Evolutionary conservation across 768 basidiomycete species (phyloP).

Genomic region (Leccinellum albellum): DNA sequence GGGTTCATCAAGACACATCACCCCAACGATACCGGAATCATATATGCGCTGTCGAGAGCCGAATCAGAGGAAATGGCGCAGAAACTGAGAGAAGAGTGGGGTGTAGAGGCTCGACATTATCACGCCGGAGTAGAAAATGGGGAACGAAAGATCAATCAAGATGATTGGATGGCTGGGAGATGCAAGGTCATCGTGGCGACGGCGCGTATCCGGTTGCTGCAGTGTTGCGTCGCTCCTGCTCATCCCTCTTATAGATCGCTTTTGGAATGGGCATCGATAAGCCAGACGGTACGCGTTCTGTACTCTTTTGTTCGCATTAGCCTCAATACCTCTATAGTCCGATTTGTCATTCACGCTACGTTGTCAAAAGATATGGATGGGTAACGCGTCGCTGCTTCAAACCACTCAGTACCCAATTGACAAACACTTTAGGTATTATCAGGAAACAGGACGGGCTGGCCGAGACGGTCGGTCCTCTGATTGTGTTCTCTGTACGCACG

Average conservation of each 20-base stretch:
- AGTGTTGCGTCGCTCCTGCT: neutral
- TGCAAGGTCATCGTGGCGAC: slow-evolving; percentile 91
- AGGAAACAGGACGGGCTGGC: slow-evolving; percentile 98
- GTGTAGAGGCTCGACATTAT: slow-evolving; percentile 70
- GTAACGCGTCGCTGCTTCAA: slow-evolving; percentile 37
- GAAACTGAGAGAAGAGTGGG: slow-evolving; percentile 53
- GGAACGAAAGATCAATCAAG: slow-evolving; percentile 61
- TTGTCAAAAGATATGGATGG: slow-evolving; percentile 83
- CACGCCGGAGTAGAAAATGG: slow-evolving; percentile 72
- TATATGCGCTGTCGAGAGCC: slow-evolving; percentile 73
- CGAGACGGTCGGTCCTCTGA: slow-evolving; percentile 81
- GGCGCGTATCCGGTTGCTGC: slow-evolving; percentile 40
- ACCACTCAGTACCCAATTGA: neutral
- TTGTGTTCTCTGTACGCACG: slow-evolving; percentile 78
- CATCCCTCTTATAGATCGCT: slow-evolving; percentile 56
- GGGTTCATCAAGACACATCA: slow-evolving; percentile 62
- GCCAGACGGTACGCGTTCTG: slow-evolving; percentile 52
- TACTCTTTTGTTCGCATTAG: neutral
- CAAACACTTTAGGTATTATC: slow-evolving; percentile 60
- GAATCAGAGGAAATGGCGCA: slow-evolving; percentile 81
- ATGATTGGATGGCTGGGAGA: slow-evolving; percentile 69
- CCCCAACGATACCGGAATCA: slow-evolving; percentile 65
- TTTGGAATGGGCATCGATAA: slow-evolving; percentile 99
- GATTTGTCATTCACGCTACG: slow-evolving; percentile 87
- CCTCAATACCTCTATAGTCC: slow-evolving; percentile 45